A percentile compares a stretch with the other conserved stretches of the same genome.
phyloP scores from a whole-genome alignment of 208 protist species.

The Leishmania lainsoni region DNA sequence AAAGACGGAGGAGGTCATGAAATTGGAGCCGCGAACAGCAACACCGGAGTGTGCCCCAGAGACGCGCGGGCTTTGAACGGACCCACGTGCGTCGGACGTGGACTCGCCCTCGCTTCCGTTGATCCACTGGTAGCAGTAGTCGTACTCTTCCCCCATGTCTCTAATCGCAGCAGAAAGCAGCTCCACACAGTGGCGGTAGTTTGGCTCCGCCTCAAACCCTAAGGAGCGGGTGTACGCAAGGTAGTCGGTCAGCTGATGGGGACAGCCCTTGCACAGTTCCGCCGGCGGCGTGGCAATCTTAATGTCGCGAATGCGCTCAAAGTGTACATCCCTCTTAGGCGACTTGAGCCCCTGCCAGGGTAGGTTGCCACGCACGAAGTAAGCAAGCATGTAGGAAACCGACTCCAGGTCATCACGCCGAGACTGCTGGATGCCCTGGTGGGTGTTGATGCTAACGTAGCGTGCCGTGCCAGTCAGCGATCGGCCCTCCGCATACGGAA shows the following conservation, averaged over 20 bases:
- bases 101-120: constrained; percentile 10
- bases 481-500: constrained; percentile 71
- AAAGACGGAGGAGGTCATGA: constrained; percentile 30
- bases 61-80: constrained; percentile 4
- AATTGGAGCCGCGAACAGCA: constrained; percentile 34
- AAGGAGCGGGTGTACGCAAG: constrained; percentile 63
- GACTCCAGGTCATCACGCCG: constrained; percentile 89
- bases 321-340: constrained; percentile 40
- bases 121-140: constrained; percentile 75
- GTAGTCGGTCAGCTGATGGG: constrained; percentile 57
- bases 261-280: constrained; percentile 57
- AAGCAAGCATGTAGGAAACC: constrained; percentile 96
- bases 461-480: constrained; percentile 80
- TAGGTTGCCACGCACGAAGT: constrained; percentile 97
- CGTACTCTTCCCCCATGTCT: constrained; percentile 41
- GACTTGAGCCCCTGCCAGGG: constrained; percentile 94
- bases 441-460: constrained; percentile 97
- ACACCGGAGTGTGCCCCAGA: constrained; percentile 24
- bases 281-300: constrained; percentile 62
- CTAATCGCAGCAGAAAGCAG: constrained; percentile 50
- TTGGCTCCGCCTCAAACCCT: constrained; percentile 68
- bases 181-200: constrained; percentile 69
- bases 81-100: constrained; percentile 7
- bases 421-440: constrained; percentile 95
- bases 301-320: constrained; percentile 52